A percentile compares a stretch with the other conserved stretches of the same genome.
phyloP scores from a whole-genome alignment of 257 asterid species.

The Primulina huaijiensis region DNA sequence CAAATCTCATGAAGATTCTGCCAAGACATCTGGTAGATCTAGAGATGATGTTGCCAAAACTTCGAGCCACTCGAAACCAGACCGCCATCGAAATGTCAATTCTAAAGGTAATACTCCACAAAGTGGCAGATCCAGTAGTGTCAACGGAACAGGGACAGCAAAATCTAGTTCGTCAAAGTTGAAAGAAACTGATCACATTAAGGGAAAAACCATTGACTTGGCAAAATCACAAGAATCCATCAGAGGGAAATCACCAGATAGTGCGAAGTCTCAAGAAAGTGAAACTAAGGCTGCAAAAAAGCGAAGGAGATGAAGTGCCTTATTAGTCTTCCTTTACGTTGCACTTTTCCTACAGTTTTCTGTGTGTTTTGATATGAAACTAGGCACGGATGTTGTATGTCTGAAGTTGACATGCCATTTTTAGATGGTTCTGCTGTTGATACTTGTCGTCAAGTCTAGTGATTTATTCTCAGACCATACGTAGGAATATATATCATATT shows the following conservation, averaged over 20 bases:
- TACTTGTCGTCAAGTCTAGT: neutral
- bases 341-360: too few relatives aligned
- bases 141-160: conserved; percentile 34
- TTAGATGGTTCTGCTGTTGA: neutral
- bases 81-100: conserved; percentile 39
- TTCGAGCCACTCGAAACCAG: conserved; percentile 46
- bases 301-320: conserved; percentile 40
- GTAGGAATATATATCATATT: too few relatives aligned
- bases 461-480: neutral
- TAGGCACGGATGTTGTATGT: too few relatives aligned
- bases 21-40: conserved; percentile 45
- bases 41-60: conserved; percentile 52
- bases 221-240: conserved; percentile 34
- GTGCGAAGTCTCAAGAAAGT: conserved; percentile 44
- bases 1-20: conserved; percentile 38
- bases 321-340: neutral
- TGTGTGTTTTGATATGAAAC: too few relatives aligned
- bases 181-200: conserved; percentile 42
- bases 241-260: conserved; percentile 42
- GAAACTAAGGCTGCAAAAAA: conserved; percentile 60
- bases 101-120: conserved; percentile 49
- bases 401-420: neutral
- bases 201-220: conserved; percentile 41
- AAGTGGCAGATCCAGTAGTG: conserved; percentile 35
- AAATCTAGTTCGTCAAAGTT: conserved; percentile 55